A percentile compares a stretch with the other conserved stretches of the same genome.
These are phyloP conservation scores for Arxiozyma telluris DNA, from an alignment of 1,139 yeast species.

Conservation along the genomic window DNA sequence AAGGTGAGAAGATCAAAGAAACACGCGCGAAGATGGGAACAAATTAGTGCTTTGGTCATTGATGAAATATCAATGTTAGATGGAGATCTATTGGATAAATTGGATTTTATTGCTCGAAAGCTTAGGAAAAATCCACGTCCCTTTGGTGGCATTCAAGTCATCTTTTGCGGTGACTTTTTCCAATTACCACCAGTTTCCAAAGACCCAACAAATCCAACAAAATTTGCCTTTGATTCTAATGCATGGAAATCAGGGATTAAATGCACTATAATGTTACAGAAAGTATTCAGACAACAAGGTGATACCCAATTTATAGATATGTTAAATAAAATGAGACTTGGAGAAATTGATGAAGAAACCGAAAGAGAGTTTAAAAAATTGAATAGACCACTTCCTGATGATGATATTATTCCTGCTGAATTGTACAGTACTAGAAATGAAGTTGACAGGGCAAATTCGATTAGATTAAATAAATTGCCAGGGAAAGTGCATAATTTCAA, in stretches of 20 bases:
- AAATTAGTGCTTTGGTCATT: constrained; percentile 55
- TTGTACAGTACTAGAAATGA: constrained; percentile 75
- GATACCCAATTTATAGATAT: constrained; percentile 68
- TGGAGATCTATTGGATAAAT: constrained; percentile 60
- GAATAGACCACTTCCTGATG: constrained; percentile 45
- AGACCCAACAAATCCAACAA: constrained; percentile 23
- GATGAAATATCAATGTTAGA: constrained; percentile 91
- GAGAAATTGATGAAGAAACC: constrained; percentile 50
- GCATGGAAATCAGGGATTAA: constrained; percentile 64
- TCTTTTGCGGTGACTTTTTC: constrained; percentile 83
- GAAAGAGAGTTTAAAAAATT: constrained; percentile 46
- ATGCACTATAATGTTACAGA: constrained; percentile 58
- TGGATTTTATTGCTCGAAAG: constrained; percentile 54
- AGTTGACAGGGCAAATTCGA: constrained; percentile 69
- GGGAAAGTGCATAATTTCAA: constrained; percentile 42
- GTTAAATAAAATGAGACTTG: constrained; percentile 82
- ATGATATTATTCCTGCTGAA: constrained; percentile 76
- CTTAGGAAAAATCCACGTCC: constrained; percentile 47
- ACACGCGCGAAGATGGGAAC: constrained; percentile 52
- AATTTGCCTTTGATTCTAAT: constrained; percentile 70
- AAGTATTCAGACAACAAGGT: constrained; percentile 88
- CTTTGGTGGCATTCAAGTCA: constrained; percentile 83
- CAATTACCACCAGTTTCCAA: constrained; percentile 78
- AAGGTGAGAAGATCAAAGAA: constrained; percentile 50
- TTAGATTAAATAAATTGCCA: constrained; percentile 43